A percentile compares a stretch with the other conserved stretches of the same genome.
These are phyloP conservation scores for Penicillium hordei DNA, from an alignment of 2,329 filamentous ascomycete species.

Conservation along the genomic window DNA sequence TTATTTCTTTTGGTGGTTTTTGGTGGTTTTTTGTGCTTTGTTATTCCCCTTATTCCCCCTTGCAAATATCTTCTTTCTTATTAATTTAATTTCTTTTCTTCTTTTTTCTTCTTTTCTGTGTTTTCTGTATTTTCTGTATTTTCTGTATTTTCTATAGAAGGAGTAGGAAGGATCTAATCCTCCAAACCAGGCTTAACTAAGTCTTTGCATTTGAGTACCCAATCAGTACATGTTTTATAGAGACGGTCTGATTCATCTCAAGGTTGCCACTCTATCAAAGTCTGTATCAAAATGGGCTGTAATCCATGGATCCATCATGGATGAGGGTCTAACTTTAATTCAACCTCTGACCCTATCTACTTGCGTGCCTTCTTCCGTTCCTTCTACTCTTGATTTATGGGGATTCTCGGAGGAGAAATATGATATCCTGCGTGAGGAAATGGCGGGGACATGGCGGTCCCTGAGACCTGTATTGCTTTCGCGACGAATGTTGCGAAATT, in stretches of 20 bases:
- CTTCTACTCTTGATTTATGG: not conserved
- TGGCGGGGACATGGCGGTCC: no score
- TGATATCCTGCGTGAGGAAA: no score
- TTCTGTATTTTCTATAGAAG: not conserved
- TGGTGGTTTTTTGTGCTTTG: not conserved
- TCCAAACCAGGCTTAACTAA: no score
- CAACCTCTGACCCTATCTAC: not conserved
- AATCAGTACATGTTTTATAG: no score
- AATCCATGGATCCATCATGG: not conserved
- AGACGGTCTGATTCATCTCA: no score
- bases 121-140: no score
- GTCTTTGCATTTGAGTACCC: no score
- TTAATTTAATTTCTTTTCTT: constrained; percentile 14
- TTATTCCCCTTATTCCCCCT: constrained; percentile 8
- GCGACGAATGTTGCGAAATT: no score
- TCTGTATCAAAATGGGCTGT: not conserved
- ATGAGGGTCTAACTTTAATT: not conserved
- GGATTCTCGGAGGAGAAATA: no score
- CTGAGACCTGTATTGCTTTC: no score
- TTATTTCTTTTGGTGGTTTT: not conserved
- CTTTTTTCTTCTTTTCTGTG: not conserved
- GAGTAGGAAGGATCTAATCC: no score
- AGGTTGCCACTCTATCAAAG: no score
- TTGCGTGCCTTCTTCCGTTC: not conserved
- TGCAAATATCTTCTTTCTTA: constrained; percentile 2